A percentile compares a stretch with the other conserved stretches of the same genome.
Evolutionary conservation across 306 rosid genomes (phyloP).

Genomic region (Begonia loranthoides): DNA sequence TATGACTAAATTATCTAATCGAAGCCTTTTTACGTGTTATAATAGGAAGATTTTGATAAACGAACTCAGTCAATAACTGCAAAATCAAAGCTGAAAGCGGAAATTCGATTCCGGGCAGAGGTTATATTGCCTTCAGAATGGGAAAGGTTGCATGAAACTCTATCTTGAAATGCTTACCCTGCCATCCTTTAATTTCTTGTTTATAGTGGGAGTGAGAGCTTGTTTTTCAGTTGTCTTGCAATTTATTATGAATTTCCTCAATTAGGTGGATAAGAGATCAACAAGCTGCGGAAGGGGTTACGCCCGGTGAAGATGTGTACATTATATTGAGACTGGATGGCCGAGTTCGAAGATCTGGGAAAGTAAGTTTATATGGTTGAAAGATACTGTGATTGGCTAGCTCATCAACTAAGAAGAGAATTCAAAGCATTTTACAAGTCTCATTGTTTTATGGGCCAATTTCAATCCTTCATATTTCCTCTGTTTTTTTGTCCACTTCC

Average conservation of each 20-base stretch:
- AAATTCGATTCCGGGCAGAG: constrained; percentile 89
- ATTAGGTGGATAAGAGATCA: constrained; percentile 90
- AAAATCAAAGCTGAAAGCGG: constrained; percentile 81
- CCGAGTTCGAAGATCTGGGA: constrained; percentile 94
- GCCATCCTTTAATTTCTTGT: too few species aligned
- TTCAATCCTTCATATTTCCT: not conserved
- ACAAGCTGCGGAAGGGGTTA: constrained; percentile 82
- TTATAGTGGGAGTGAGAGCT: too few species aligned
- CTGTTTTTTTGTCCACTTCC: too few species aligned
- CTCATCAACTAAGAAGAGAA: not conserved
- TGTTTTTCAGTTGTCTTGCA: not conserved
- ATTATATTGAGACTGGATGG: constrained; percentile 86
- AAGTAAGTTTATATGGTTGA: constrained; percentile 47
- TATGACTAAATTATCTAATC: too few species aligned
- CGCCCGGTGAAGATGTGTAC: constrained; percentile 82
- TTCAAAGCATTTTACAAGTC: constrained; percentile 1
- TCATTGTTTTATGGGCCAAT: not conserved
- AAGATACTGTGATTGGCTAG: not conserved
- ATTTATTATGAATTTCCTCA: constrained; percentile 1
- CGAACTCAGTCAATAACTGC: constrained; percentile 72
- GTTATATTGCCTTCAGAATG: constrained; percentile 75
- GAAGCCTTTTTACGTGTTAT: not conserved
- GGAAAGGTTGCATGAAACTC: constrained; percentile 55
- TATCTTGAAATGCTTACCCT: too few species aligned
- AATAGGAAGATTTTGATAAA: constrained; percentile 91